Conservation (phyloP, 345 rosid genomes). For the Pseudoturritis turrita region DNA sequence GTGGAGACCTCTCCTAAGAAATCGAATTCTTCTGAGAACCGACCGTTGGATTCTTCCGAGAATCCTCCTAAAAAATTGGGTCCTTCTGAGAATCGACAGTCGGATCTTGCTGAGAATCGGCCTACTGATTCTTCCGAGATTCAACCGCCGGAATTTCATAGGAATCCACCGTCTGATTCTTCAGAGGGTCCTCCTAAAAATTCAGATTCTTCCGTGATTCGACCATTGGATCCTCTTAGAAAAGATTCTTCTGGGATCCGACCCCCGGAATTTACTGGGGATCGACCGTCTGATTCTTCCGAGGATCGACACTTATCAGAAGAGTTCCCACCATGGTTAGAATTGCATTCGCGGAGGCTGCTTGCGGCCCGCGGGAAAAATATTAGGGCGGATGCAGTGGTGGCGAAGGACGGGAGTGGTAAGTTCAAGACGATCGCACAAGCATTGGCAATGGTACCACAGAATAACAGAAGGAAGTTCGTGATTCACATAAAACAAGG, state of each 20-base stretch:
- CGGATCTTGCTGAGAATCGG: background rate
- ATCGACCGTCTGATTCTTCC: background rate
- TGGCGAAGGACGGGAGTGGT: conserved; percentile 71
- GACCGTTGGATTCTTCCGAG: background rate
- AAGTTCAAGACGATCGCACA: conserved; percentile 47
- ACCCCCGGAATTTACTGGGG: background rate
- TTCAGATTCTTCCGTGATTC: background rate
- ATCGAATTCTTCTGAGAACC: background rate
- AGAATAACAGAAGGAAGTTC: conserved; percentile 31
- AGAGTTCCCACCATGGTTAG: conserved; percentile 19
- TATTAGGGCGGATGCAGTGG: conserved; percentile 43
- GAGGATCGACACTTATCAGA: background rate
- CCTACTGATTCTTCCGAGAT: background rate
- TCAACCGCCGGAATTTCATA: background rate
- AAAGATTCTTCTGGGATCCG: background rate
- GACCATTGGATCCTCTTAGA: background rate
- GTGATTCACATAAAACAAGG: conserved; percentile 69
- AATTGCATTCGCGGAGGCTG: conserved; percentile 15
- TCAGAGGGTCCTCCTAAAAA: background rate
- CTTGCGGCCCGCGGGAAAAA: conserved; percentile 7
- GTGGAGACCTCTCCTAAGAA: background rate
- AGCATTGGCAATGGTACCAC: conserved; percentile 52
- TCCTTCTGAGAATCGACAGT: background rate
- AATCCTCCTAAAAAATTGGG: background rate
- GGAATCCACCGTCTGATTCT: background rate